These are phyloP conservation scores for Phytophthora uliginosa DNA, from an alignment of 352 stramenopile species.

Conservation along the genomic window DNA sequence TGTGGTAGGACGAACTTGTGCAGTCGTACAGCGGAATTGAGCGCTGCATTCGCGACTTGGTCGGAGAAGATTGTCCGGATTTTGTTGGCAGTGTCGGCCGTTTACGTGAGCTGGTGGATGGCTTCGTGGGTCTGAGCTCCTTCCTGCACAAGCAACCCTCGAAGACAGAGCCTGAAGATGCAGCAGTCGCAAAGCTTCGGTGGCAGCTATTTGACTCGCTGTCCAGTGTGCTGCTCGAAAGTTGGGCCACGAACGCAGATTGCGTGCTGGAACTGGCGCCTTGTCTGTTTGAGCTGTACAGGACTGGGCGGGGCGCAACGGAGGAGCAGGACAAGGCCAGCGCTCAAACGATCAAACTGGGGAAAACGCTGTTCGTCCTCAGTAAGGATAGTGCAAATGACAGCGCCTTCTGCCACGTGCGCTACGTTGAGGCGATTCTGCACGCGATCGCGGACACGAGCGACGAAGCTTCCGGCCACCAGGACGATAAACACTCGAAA, in stretches of 20 bases:
- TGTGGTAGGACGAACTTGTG: slow-evolving; percentile 38
- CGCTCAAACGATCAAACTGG: slow-evolving; percentile 40
- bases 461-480: slow-evolving; percentile 2
- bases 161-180: not conserved
- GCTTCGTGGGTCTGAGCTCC: slow-evolving; percentile 39
- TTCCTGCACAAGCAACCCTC: slow-evolving; percentile 33
- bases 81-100: slow-evolving; percentile 12
- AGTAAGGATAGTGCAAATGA: slow-evolving; percentile 83
- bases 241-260: slow-evolving; percentile 40
- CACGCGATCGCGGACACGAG: slow-evolving; percentile 43
- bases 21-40: slow-evolving; percentile 35
- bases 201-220: slow-evolving; percentile 39
- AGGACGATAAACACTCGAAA: slow-evolving; percentile 14
- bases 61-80: not conserved
- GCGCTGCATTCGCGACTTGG: slow-evolving; percentile 39
- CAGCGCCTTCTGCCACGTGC: slow-evolving; percentile 66
- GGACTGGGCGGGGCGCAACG: not conserved
- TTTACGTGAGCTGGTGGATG: slow-evolving; percentile 27
- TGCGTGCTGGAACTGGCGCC: slow-evolving; percentile 57
- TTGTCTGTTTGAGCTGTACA: slow-evolving; percentile 52
- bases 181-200: slow-evolving; percentile 25
- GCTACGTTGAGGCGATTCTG: slow-evolving; percentile 71
- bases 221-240: slow-evolving; percentile 31
- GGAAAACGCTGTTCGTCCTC: slow-evolving; percentile 77
- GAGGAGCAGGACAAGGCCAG: slow-evolving; percentile 12